Evolutionary conservation across 2,329 filamentous ascomycete genomes (phyloP), one percentile per base, ranked within the genome.

Genomic region (Arthrocladium fulminans): DNA sequence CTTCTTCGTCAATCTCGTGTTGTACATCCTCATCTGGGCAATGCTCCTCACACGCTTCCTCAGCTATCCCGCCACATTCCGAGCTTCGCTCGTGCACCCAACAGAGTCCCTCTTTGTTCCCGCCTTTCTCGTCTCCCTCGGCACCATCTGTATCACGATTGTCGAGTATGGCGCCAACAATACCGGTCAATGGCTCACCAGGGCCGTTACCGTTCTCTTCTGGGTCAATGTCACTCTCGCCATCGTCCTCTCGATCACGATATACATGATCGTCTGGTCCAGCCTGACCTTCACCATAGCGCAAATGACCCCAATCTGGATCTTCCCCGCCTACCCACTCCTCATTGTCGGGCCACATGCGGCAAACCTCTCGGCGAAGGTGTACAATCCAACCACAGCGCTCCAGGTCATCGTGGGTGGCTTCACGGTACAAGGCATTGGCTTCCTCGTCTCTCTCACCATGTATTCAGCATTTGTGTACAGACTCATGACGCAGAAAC

Each of bases 271-370:
- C 34, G 71, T 90, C 61, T 82, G 79, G 79, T 79, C 75, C 1
- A 82, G 78, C 0, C 75, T 78, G 51, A 79, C 76, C 2, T 81
- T 80, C 57, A 81, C 87, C 0, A 86, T 92, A 41, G 83, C 86
- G 27, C 81, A 81, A 45, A 92, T 94, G 87, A 92, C 86, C 0
- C 86, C 86, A 0, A 80, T 88, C 15, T 92, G 86, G 86, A 88
- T 90, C 47, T 92, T 92, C 56, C 87, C 86, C 0, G 86, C 84
- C 0, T 94, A 94, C 55, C 86, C 87, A 0, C 73, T 92, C 19
- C 75, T 94, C 2, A 77, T 92, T 7, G 79, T 84, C 19, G 86
- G 83, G 0, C 83, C 86, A 0, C 80, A 88, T 56, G 86, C 83
- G 3, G 75, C 76, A 15, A 79, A 74, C 5, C 62, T 82, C 10